phyloP scores from a whole-genome alignment of 2,329 filamentous ascomycete species.

The Apiospora phragmitis region DNA sequence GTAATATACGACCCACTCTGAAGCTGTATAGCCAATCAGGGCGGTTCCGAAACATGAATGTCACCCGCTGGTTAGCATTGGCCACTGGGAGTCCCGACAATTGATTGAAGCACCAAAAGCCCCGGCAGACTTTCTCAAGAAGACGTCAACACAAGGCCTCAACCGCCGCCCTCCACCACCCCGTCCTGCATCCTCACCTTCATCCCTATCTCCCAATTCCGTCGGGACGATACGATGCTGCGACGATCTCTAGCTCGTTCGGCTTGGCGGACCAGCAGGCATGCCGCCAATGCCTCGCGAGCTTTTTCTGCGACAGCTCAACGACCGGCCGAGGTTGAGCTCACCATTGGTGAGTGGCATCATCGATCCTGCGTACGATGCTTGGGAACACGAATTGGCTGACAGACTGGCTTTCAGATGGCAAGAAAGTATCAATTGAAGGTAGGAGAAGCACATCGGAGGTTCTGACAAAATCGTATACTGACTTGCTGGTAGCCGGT shows the following conservation, averaged over 20 bases:
- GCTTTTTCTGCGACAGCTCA: conserved; percentile 79
- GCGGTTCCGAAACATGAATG: background rate
- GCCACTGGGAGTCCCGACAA: conserved; percentile 7
- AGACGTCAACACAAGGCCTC: conserved; percentile 20
- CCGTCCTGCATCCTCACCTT: conserved; percentile 33
- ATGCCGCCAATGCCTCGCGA: conserved; percentile 64
- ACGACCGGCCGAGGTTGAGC: conserved; percentile 88
- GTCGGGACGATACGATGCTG: conserved; percentile 67
- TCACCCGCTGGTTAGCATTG: conserved; percentile 6
- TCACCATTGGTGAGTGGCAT: conserved; percentile 77
- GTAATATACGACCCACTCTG: background rate
- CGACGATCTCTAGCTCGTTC: conserved; percentile 68
- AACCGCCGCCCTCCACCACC: conserved; percentile 25
- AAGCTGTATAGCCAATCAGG: background rate
- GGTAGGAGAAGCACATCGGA: conserved; percentile 54
- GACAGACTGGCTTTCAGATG: conserved; percentile 61
- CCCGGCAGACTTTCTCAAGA: conserved; percentile 8
- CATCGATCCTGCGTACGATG: conserved; percentile 22
- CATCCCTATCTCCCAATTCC: conserved; percentile 40
- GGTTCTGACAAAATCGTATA: conserved; percentile 17
- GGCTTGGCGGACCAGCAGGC: conserved; percentile 65
- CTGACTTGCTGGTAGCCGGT: conserved; percentile 67
- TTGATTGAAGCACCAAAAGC: conserved; percentile 7
- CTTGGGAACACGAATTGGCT: conserved; percentile 18
- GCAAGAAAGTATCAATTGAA: conserved; percentile 97